phyloP scores from a whole-genome alignment of 2,329 filamentous ascomycete genomes.

The Acephala macrosclerotiorum region DNA sequence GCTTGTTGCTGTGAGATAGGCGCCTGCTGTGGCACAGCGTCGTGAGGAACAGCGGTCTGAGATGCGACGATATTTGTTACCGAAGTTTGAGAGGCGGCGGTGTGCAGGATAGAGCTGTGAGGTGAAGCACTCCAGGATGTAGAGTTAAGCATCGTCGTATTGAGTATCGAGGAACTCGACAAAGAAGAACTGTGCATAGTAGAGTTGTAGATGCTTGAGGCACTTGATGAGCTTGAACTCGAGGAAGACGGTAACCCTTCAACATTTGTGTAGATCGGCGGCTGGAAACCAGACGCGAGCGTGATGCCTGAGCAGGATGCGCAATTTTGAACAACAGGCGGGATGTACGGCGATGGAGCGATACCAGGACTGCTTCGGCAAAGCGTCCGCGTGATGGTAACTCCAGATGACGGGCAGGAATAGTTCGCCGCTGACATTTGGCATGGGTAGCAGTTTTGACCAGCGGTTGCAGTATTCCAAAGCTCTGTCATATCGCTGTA shows the following conservation, averaged over 20 bases:
- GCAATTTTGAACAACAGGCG: conserved; percentile 16
- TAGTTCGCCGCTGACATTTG: conserved; percentile 18
- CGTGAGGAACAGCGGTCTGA: not conserved
- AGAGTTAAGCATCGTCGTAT: not conserved
- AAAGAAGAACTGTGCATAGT: not conserved
- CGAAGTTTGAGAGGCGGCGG: not conserved
- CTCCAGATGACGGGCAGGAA: conserved; percentile 21
- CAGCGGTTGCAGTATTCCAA: conserved; percentile 13
- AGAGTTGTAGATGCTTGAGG: not conserved
- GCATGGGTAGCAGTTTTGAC: conserved; percentile 24
- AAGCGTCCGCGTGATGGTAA: conserved; percentile 24
- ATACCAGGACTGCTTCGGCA: conserved; percentile 4
- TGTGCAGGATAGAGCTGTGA: not conserved
- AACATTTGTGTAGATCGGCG: conserved; percentile 1
- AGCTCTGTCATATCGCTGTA: conserved; percentile 15
- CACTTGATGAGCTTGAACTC: not conserved
- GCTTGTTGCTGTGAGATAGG: not conserved
- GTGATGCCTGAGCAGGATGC: conserved; percentile 17
- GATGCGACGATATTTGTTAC: not conserved
- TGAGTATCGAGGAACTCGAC: not conserved
- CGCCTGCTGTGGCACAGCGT: not conserved
- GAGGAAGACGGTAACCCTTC: not conserved
- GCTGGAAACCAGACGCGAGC: conserved; percentile 4
- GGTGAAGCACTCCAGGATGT: not conserved
- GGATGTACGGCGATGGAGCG: conserved; percentile 9